Evolutionary conservation across 2,329 filamentous ascomycete genomes (phyloP), one percentile per base, ranked within the genome.

Genomic region (Venturia carpophila): DNA sequence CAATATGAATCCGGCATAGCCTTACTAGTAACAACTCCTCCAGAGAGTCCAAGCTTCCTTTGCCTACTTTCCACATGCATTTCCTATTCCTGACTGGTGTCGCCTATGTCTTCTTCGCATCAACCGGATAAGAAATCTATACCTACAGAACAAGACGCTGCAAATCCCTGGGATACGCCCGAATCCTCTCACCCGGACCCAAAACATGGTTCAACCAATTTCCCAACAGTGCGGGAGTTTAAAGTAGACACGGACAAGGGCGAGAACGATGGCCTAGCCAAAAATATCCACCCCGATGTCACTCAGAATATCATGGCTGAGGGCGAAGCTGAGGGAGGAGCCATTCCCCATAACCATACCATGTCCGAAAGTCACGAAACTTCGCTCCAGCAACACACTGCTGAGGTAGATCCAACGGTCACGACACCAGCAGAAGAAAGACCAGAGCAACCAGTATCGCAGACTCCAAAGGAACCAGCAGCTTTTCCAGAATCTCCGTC

Each of bases 91-190:
- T 64, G 34, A 52, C 34, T 17, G 49, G 42, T 42, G 39, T 24
- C 55, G 37, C 55, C 49, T 55, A 60, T 65, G 49, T 65, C 63
- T 49, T 63, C 62, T 63, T 47, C 47, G 62, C 62, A 55, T 63
- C 42, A 63, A 30, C 43, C 43, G 37, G 17, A 37, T 15, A 41
- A 42, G 34, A 34, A 62, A 6, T 5, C 13, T 7, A n/a, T 1
- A 7, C 3, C 5, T 24, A 27, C 6, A 62, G 5, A 19, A 21
- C 10, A 62, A 11, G 60, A 43, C 34, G 34, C 60, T 17, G 11
- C 60, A 43, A 21, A 10, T n/a, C 11, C 27, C 52, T 58, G 15
- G 27, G 37, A n/a, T 37, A 37, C 27, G 27, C 52, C 27, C 30
- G 52, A 37, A 9, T 58, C 52, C n/a, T 34, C 37, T n/a, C 60